phyloP scores from a whole-genome alignment of 225 moss, liverwort and hornwort species.

The Physcomitrellopsis africana region DNA sequence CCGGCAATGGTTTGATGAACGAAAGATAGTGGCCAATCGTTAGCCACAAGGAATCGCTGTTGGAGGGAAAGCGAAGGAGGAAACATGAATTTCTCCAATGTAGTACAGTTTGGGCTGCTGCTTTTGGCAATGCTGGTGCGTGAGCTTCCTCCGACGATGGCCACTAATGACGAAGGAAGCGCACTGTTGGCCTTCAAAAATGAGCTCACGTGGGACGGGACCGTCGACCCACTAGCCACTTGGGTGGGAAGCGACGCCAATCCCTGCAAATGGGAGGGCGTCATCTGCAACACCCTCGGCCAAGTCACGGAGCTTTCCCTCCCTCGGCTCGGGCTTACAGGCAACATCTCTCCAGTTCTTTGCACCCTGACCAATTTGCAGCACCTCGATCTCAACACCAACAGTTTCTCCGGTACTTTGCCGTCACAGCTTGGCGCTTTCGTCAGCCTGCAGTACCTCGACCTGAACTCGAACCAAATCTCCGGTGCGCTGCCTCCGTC shows the following conservation, averaged over 20 bases:
- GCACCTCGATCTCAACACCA: slow-evolving; percentile 57
- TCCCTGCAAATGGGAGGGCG: slow-evolving; percentile 63
- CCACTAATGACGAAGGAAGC: background rate
- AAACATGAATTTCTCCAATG: background rate
- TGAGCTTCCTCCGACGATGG: background rate
- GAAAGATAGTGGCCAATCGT: too few relatives aligned
- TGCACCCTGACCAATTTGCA: slow-evolving; percentile 52
- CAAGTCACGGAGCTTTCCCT: slow-evolving; percentile 57
- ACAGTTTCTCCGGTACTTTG: slow-evolving; percentile 44
- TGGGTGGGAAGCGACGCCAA: slow-evolving; percentile 40
- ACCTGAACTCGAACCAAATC: slow-evolving; percentile 55
- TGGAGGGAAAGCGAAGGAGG: too few relatives aligned
- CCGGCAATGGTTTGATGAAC: too few relatives aligned
- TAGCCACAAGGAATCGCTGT: too few relatives aligned
- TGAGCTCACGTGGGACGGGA: slow-evolving; percentile 30
- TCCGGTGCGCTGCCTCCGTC: slow-evolving; percentile 49
- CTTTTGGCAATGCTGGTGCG: background rate
- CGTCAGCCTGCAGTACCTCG: slow-evolving; percentile 49
- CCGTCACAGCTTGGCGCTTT: slow-evolving; percentile 50
- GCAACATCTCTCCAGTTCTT: slow-evolving; percentile 43
- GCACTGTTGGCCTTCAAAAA: slow-evolving; percentile 46
- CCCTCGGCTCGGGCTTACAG: slow-evolving; percentile 31
- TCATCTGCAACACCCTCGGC: slow-evolving; percentile 42
- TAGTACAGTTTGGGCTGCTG: background rate
- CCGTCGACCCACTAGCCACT: slow-evolving; percentile 36